Percentiles rank a stretch among this genome's conserved stretches.
phyloP scores from a whole-genome alignment of 257 asterid species.

The Coffea canephora region DNA sequence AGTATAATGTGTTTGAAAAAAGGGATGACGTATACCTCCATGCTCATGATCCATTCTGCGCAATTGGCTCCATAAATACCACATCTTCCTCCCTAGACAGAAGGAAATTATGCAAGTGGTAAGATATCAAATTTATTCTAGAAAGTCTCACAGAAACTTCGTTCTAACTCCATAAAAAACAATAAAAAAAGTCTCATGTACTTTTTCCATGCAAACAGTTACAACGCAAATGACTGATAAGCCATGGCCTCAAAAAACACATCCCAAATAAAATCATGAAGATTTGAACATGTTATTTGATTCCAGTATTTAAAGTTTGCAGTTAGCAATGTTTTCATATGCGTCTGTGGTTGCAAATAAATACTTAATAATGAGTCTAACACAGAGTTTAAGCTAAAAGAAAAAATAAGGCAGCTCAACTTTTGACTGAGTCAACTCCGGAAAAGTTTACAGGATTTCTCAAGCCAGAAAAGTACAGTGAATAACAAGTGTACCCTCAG shows the following conservation, averaged over 20 bases:
- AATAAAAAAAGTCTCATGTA: not conserved
- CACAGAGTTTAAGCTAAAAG: not conserved
- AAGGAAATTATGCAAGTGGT: slow-evolving; percentile 21
- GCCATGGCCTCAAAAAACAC: not conserved
- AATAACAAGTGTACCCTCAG: not conserved
- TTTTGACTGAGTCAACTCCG: not conserved
- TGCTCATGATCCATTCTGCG: slow-evolving; percentile 93
- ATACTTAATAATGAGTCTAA: not conserved
- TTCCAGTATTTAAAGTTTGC: no score
- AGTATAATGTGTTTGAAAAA: not conserved
- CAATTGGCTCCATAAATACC: slow-evolving; percentile 94
- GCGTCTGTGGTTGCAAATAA: not conserved
- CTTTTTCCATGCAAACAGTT: not conserved
- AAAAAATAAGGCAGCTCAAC: not conserved
- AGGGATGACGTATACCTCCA: slow-evolving; percentile 61
- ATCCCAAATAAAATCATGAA: not conserved
- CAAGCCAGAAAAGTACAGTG: not conserved
- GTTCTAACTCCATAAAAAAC: not conserved
- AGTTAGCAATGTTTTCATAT: no score
- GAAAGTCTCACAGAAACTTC: slow-evolving; percentile 4
- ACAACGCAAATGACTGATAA: not conserved
- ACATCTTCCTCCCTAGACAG: slow-evolving; percentile 78
- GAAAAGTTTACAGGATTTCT: not conserved
- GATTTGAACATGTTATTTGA: not conserved
- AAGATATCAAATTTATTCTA: slow-evolving; percentile 13